phyloP scores from a whole-genome alignment of 352 stramenopile genomes.

The Pythium graminicola region DNA sequence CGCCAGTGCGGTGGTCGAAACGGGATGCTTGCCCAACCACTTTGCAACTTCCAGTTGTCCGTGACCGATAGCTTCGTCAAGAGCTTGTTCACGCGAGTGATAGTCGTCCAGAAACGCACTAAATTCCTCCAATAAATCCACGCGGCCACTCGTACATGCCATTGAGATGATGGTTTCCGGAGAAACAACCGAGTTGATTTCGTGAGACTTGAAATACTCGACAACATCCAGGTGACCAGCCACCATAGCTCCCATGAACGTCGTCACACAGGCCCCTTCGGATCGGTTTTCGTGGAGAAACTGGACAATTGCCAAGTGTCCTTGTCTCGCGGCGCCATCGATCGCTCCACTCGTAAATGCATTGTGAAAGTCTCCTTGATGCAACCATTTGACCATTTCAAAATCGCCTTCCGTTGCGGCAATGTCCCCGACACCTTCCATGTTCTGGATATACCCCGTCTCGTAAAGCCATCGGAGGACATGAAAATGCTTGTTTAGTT shows the following conservation, averaged over 20 bases:
- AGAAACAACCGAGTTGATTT: too few relatives aligned
- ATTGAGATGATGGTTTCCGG: too few relatives aligned
- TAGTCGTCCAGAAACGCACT: too few relatives aligned
- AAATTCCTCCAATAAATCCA: too few relatives aligned
- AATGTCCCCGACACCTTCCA: constrained; percentile 8
- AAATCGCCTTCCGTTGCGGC: constrained; percentile 9
- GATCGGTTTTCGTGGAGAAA: constrained; percentile 18
- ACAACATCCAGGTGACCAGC: constrained; percentile 14
- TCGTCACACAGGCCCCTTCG: constrained; percentile 7
- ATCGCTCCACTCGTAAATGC: constrained; percentile 7
- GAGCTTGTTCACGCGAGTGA: too few relatives aligned
- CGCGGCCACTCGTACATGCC: too few relatives aligned
- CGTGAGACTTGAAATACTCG: constrained; percentile 2
- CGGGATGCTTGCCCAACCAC: constrained; percentile 3
- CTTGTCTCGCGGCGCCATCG: constrained; percentile 2
- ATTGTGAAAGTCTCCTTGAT: neutral
- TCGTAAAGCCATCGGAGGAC: constrained; percentile 20
- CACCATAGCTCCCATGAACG: constrained; percentile 15
- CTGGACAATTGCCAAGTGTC: constrained; percentile 10
- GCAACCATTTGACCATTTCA: constrained; percentile 13
- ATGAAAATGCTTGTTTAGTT: constrained; percentile 16
- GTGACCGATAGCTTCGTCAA: constrained; percentile 2
- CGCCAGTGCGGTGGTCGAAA: too few relatives aligned
- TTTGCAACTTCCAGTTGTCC: constrained; percentile 17
- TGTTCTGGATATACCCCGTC: constrained; percentile 10